Conservation (phyloP, 2,329 filamentous ascomycete genomes). For the Apiospora phragmitis region DNA sequence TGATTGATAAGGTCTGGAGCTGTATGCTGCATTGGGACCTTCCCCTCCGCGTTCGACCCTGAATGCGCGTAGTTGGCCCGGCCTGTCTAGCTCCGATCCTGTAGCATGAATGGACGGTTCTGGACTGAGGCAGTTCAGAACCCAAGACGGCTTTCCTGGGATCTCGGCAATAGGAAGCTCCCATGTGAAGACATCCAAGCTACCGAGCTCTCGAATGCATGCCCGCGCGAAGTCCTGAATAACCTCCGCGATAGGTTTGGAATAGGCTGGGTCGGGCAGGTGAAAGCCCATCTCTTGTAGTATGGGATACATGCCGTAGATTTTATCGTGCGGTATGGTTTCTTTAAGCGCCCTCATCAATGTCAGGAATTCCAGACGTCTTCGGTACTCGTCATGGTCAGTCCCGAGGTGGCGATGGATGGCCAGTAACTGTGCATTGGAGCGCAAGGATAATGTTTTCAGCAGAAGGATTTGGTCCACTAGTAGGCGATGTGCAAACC, state of each 20-base stretch:
- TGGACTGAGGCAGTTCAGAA: not conserved
- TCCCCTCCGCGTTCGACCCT: too few relatives aligned
- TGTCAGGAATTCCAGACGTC: not conserved
- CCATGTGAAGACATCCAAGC: not conserved
- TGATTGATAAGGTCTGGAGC: too few relatives aligned
- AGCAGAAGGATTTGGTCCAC: too few relatives aligned
- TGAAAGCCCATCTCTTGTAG: not conserved
- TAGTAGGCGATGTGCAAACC: too few relatives aligned
- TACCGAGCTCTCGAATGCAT: too few relatives aligned
- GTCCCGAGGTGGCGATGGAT: too few relatives aligned
- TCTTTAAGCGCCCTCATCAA: not conserved
- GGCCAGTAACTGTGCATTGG: too few relatives aligned
- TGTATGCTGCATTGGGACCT: too few relatives aligned
- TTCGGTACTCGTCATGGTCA: not conserved
- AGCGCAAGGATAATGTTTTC: too few relatives aligned
- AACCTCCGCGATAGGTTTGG: not conserved
- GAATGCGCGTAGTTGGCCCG: too few relatives aligned
- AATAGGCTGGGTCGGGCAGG: not conserved
- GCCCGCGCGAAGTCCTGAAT: not conserved
- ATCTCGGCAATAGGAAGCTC: not conserved
- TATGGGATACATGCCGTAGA: not conserved
- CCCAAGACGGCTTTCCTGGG: not conserved
- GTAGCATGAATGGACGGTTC: too few relatives aligned
- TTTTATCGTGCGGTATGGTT: not conserved
- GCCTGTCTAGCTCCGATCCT: too few relatives aligned